Evolutionary conservation across 2,329 filamentous ascomycete genomes (phyloP), one percentile per base, ranked within the genome.

Genomic region (Penicillium palitans): DNA sequence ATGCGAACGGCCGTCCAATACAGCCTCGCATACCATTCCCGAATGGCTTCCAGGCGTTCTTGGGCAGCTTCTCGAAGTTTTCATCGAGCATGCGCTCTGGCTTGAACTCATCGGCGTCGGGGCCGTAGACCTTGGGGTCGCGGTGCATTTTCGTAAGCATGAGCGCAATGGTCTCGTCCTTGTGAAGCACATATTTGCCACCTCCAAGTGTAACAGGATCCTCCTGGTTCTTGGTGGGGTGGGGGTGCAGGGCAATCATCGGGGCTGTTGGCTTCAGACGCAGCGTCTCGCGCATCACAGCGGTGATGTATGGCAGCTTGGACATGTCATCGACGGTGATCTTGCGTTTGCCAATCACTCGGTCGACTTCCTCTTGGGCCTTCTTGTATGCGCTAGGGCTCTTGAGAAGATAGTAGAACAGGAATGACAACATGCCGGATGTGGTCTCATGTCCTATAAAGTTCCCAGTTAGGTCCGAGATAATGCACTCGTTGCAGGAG

Each of bases 11-110:
- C 1, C 88, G 79, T 4, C 90, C 90, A 60, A 92, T 91, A 65
- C 89, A 93, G 1, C 79, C 87, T 53, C 90, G 78, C 61, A 83
- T 79, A 1, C 89, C 89, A 58, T 89, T 89, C 1, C 90, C 90
- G 65, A 92, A 93, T 3, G 90, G 88, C 74, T 90, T 89, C 86
- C 85, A 89, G 33, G 81, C 80, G 62, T 86, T 84, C 46, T 83
- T 83, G 31, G 84, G 86, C 35, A 89, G 78, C 40, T 84, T 83
- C 59, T 85, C 83, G 66, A 91, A 91, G 25, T 83, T 80, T 15
- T 87, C 87, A 40, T 90, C 86, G 0, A 87, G 74, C 87, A 91
- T 90, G 10, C 89, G 80, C 69, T 91, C 89, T 0, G 90, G 89
- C 54, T 80, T 81, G 75, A 90, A 92, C 21, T 85, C 81, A 1